phyloP scores from a whole-genome alignment of 1,284 basidiomycete species.

The Tylopilus orsonianus region DNA sequence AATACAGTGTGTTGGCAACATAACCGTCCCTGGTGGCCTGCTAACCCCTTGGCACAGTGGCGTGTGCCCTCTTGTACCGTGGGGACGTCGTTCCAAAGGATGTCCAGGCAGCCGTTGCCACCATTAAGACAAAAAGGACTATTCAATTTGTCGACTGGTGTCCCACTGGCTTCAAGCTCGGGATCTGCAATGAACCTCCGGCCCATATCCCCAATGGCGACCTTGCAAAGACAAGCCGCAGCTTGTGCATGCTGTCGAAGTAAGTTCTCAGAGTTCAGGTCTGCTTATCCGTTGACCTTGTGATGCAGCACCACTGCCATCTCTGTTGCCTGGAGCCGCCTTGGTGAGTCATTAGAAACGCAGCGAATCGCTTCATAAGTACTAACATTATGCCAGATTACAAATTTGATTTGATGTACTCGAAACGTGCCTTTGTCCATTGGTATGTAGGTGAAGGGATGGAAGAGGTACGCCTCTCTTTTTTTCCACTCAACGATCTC shows the following conservation, averaged over 20 bases:
- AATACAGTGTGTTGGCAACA: slow-evolving; percentile 77
- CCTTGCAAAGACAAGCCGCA: slow-evolving; percentile 91
- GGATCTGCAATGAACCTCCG: slow-evolving; percentile 96
- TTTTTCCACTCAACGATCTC: background rate
- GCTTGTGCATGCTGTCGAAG: slow-evolving; percentile 96
- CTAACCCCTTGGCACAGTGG: slow-evolving; percentile 50
- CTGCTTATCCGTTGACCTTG: slow-evolving; percentile 10
- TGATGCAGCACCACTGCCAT: slow-evolving; percentile 83
- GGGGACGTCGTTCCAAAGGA: slow-evolving; percentile 99
- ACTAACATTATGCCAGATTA: slow-evolving; percentile 59
- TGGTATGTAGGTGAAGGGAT: slow-evolving; percentile 99
- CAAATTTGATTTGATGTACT: slow-evolving; percentile 98
- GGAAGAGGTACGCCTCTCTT: slow-evolving; percentile 67
- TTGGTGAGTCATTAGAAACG: slow-evolving; percentile 48
- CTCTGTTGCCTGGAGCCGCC: slow-evolving; percentile 90
- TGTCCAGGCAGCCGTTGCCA: slow-evolving; percentile 89
- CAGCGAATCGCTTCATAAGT: background rate
- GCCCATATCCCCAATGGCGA: slow-evolving; percentile 92
- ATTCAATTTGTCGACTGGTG: slow-evolving; percentile 99
- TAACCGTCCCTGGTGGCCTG: background rate
- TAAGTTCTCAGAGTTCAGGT: slow-evolving; percentile 30
- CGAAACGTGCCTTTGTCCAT: slow-evolving; percentile 95
- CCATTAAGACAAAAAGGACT: slow-evolving; percentile 95
- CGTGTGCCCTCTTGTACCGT: slow-evolving; percentile 87
- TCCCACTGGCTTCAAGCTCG: slow-evolving; percentile 96